Evolutionary conservation across 768 basidiomycete species (phyloP).

Genomic region (Mycena galopus): DNA sequence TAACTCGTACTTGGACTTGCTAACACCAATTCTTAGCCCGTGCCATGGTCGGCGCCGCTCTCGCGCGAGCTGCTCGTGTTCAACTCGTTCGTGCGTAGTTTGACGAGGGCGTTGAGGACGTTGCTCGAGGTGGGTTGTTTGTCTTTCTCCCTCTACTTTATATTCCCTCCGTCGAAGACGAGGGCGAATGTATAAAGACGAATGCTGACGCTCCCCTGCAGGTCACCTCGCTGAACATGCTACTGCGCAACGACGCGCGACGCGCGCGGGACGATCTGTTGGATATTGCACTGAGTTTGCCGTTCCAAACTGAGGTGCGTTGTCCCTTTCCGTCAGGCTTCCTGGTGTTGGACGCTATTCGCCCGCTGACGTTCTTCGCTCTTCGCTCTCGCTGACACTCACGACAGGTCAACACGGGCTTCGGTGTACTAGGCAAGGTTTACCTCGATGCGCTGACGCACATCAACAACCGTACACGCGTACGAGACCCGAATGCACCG

Average conservation of each 20-base stretch:
- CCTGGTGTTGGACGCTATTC: no score
- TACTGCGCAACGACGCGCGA: constrained; percentile 89
- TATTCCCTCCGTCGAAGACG: neutral
- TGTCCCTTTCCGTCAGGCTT: no score
- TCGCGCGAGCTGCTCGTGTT: constrained; percentile 97
- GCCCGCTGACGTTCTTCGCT: neutral
- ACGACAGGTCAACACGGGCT: constrained; percentile 81
- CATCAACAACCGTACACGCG: constrained; percentile 83
- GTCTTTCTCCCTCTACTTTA: neutral
- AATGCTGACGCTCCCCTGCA: neutral
- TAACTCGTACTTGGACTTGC: neutral
- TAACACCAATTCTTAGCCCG: constrained; percentile 62
- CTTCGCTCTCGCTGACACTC: neutral
- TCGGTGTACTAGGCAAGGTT: constrained; percentile 97
- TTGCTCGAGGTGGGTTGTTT: constrained; percentile 77
- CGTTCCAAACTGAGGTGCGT: constrained; percentile 91
- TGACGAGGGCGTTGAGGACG: constrained; percentile 91
- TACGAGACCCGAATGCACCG: constrained; percentile 81
- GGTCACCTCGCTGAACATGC: constrained; percentile 90
- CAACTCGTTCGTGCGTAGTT: constrained; percentile 95
- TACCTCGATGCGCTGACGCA: constrained; percentile 94
- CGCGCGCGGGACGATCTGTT: constrained; percentile 90
- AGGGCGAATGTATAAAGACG: no score
- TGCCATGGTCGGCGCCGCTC: constrained; percentile 95
- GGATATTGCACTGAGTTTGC: constrained; percentile 92